Percentiles rank a stretch among this genome's conserved stretches.
Conservation (phyloP, 2,329 filamentous ascomycete genomes). For the Fusarium sp. region DNA sequence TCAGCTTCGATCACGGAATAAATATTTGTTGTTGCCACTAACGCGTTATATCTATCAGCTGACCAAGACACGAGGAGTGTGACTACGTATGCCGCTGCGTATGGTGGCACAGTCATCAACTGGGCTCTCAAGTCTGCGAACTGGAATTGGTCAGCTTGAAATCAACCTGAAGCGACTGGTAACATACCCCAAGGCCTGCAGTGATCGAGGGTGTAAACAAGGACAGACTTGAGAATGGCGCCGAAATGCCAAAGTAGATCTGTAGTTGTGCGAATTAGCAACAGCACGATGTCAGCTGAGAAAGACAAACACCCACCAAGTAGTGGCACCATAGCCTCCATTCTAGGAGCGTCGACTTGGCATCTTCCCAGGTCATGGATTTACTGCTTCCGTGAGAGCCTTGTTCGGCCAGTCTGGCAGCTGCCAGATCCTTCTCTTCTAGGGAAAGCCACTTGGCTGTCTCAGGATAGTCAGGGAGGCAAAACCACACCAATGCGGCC, state of each 20-base stretch:
- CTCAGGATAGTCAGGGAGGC: conserved; percentile 75
- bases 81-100: conserved; percentile 64
- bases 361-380: conserved; percentile 72
- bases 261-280: conserved; percentile 9
- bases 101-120: conserved; percentile 72
- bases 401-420: conserved; percentile 49
- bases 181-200: conserved; percentile 55
- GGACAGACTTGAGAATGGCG: conserved; percentile 67
- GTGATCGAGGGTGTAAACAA: conserved; percentile 71
- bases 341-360: conserved; percentile 73
- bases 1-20: background rate
- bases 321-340: conserved; percentile 76
- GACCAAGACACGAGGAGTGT: conserved; percentile 62
- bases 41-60: conserved; percentile 68
- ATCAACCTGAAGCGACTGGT: conserved; percentile 6
- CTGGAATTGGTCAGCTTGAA: background rate
- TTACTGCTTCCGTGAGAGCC: conserved; percentile 65
- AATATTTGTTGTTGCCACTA: background rate
- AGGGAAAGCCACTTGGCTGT: conserved; percentile 69
- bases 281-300: background rate
- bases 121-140: conserved; percentile 61
- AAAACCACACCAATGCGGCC: conserved; percentile 71
- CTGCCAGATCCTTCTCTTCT: conserved; percentile 66
- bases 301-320: conserved; percentile 45
- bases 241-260: conserved; percentile 61